A percentile compares a stretch with the other conserved stretches of the same genome.
Conservation (phyloP, 2,329 filamentous ascomycete genomes). For the Verticillium longisporum region DNA sequence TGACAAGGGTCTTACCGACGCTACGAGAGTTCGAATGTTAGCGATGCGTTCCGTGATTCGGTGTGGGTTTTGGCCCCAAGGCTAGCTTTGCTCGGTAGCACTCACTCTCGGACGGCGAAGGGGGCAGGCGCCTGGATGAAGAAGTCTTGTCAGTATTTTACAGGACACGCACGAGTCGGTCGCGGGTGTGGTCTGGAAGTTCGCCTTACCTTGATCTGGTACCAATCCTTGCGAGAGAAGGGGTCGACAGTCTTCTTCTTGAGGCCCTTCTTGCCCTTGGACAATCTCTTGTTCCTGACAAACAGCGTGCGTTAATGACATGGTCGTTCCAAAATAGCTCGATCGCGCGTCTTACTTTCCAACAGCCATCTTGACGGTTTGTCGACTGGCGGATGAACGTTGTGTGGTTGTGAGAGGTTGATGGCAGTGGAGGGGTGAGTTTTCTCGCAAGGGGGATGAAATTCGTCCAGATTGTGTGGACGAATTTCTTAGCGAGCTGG, state of each 20-base stretch:
- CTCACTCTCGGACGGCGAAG: conserved; percentile 96
- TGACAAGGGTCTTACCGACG: conserved; percentile 99
- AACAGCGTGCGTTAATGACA: conserved; percentile 16
- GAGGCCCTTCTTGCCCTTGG: conserved; percentile 99
- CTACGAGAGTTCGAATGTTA: conserved; percentile 40
- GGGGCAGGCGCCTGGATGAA: conserved; percentile 73
- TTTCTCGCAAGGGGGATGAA: conserved; percentile 20
- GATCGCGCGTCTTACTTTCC: conserved; percentile 45
- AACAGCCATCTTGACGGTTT: conserved; percentile 53
- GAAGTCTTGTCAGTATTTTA: conserved; percentile 16
- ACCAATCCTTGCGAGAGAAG: conserved; percentile 99
- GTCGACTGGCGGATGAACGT: conserved; percentile 35
- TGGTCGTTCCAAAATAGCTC: not conserved
- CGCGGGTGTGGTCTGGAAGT: too few species aligned
- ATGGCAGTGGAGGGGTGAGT: conserved; percentile 29
- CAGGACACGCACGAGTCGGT: too few species aligned
- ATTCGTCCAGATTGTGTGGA: conserved; percentile 17
- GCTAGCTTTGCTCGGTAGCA: conserved; percentile 14
- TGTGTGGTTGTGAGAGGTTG: conserved; percentile 29
- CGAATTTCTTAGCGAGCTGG: conserved; percentile 17
- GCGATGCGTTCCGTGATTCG: conserved; percentile 3
- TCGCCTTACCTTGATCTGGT: conserved; percentile 76
- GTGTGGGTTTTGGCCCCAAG: conserved; percentile 24
- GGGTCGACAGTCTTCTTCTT: conserved; percentile 99
- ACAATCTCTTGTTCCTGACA: conserved; percentile 97